Evolutionary conservation across 345 rosid species (phyloP).

Genomic region (Aquilaria malaccensis): DNA sequence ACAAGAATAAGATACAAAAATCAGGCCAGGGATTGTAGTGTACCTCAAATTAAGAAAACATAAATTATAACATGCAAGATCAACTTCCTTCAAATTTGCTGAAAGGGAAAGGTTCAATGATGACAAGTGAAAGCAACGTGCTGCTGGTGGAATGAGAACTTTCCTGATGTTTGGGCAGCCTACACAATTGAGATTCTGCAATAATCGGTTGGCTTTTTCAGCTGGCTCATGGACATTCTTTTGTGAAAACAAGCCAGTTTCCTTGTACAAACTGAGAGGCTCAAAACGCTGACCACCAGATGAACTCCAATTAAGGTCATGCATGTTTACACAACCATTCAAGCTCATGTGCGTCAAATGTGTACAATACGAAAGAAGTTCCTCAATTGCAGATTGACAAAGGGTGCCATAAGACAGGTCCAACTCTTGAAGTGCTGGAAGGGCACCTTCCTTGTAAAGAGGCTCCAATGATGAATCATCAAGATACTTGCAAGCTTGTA

Average conservation of each 20-base stretch:
- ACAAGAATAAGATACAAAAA: constrained; percentile 1
- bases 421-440: constrained; percentile 71
- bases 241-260: constrained; percentile 16
- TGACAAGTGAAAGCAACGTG: constrained; percentile 65
- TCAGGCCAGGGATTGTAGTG: not conserved
- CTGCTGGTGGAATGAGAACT: constrained; percentile 73
- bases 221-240: constrained; percentile 26
- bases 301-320: constrained; percentile 87
- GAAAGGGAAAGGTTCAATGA: constrained; percentile 85
- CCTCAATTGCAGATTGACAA: constrained; percentile 88
- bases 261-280: constrained; percentile 19
- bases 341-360: constrained; percentile 91
- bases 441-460: constrained; percentile 76
- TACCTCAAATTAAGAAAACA: constrained; percentile 81
- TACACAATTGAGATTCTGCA: constrained; percentile 90
- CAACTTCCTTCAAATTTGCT: constrained; percentile 81
- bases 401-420: constrained; percentile 95
- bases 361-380: constrained; percentile 87
- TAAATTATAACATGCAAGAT: constrained; percentile 64
- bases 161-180: constrained; percentile 91
- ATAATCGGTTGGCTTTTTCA: constrained; percentile 56
- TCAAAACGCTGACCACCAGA: constrained; percentile 36
- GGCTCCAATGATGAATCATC: constrained; percentile 85
- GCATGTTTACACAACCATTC: constrained; percentile 92
- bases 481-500: constrained; percentile 98